Base-by-base conservation (phyloP, 2,329 filamentous ascomycete genomes). In the Fusarium veterinarium region DNA sequence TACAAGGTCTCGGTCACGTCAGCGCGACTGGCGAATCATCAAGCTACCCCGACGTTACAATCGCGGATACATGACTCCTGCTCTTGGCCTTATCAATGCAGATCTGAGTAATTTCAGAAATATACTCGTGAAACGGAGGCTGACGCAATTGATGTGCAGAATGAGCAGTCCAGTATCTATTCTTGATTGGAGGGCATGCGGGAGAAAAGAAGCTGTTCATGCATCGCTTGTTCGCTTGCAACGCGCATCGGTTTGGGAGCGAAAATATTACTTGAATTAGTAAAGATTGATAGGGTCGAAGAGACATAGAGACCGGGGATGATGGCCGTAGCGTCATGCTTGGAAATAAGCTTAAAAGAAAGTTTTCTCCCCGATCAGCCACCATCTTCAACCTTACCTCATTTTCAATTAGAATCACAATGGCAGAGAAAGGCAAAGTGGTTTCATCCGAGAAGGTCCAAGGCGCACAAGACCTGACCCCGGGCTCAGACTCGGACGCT, bases 1-100 rank as follows among this genome's bases (percentile, higher is more conserved):
- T 73, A 73, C 58, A 0, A 44, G 66, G 66, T 60, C n/a, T 19
- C 7, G 12, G 66, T 73, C 71, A 73, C 70, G 70, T 73, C 71
- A 73, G 23, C 58, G 28, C 3, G 3, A 6, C 19, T 25, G 19
- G 46, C 55, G 46, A 35, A 45, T 17, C 37, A 65, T 5, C 28
- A 48, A 14, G 1, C 9, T 40, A 12, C 16, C 19, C 28, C 8
- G 8, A 28, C 7, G 13, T 62, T 20, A 20, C 44, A 55, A 23
- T 38, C 42, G 7, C 37, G 19, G 6, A 28, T 16, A 19, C 20
- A 73, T 48, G 55, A 65, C 40, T 60, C 23, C 60, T 69, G 19
- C 7, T 11, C 9, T 41, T 3, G 23, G 28, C 0, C 13, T 14
- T 38, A 28, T 10, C 23, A 17, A 12, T 14, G 67, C 37, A n/a